Percentiles rank a stretch among this genome's conserved stretches.
Evolutionary conservation across 352 stramenopile genomes (phyloP).

Genomic region (Globisporangium abappressorium): DNA sequence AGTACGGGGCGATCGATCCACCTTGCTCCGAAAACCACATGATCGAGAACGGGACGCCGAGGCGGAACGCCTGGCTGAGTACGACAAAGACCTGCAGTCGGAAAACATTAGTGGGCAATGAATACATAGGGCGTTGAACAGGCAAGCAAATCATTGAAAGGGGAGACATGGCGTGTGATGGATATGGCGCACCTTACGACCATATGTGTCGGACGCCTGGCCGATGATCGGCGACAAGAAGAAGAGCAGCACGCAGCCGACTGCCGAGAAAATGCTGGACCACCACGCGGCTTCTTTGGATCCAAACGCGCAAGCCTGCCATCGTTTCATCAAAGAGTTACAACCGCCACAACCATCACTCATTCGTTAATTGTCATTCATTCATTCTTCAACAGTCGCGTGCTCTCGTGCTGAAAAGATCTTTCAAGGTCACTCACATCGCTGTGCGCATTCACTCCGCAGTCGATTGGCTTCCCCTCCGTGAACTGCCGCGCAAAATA

Average conservation of each 20-base stretch:
- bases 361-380: neutral
- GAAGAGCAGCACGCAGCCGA: conserved; percentile 59
- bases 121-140: neutral
- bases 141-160: neutral
- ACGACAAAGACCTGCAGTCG: conserved; percentile 58
- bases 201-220: conserved; percentile 70
- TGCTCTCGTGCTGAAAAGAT: neutral
- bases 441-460: conserved; percentile 37
- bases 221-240: conserved; percentile 69
- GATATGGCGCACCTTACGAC: conserved; percentile 53
- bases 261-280: conserved; percentile 65
- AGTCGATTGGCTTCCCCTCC: conserved; percentile 51
- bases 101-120: neutral
- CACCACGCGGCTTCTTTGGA: conserved; percentile 71
- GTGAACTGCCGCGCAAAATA: conserved; percentile 70
- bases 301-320: conserved; percentile 52
- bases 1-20: conserved; percentile 63
- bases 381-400: conserved; percentile 1
- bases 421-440: conserved; percentile 22
- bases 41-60: conserved; percentile 62
- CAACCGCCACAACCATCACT: neutral
- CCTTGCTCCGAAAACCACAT: conserved; percentile 61
- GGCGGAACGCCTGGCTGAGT: conserved; percentile 53
- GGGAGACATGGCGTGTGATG: neutral
- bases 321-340: neutral